Conservation (phyloP, 306 rosid genomes). For the Datisca glomerata region DNA sequence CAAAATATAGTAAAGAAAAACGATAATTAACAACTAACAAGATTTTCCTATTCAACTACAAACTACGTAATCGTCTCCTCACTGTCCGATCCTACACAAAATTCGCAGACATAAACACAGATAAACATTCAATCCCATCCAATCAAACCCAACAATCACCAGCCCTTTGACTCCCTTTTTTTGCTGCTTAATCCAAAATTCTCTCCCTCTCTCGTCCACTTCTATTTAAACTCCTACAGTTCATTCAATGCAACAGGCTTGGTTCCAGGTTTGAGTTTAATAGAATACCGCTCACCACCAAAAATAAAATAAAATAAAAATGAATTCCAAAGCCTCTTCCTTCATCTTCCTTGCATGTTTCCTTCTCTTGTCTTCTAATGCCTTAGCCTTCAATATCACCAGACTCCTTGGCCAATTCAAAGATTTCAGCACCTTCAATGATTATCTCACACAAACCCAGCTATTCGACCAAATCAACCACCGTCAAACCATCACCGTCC, state of each 20-base stretch:
- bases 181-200: neutral
- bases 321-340: slow-evolving; percentile 31
- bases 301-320: slow-evolving; percentile 4
- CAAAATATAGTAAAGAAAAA: no score
- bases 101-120: no score
- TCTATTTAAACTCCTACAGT: slow-evolving; percentile 3
- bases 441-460: slow-evolving; percentile 35
- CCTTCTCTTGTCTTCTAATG: slow-evolving; percentile 15
- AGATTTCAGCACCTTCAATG: slow-evolving; percentile 21
- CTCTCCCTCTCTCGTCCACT: neutral
- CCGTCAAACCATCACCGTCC: slow-evolving; percentile 32
- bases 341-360: slow-evolving; percentile 21
- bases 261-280: slow-evolving; percentile 5
- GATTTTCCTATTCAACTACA: no score
- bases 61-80: no score
- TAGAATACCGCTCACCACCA: neutral
- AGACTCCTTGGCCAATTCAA: slow-evolving; percentile 17
- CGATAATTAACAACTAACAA: no score
- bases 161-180: no score
- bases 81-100: no score
- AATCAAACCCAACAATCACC: neutral
- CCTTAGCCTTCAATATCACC: slow-evolving; percentile 37
- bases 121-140: slow-evolving; percentile 17
- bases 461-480: slow-evolving; percentile 33
- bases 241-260: neutral